A percentile compares a stretch with the other conserved stretches of the same genome.
These are phyloP conservation scores for Glebionis coronaria DNA, from an alignment of 129 eudicot species.

Conservation along the genomic window DNA sequence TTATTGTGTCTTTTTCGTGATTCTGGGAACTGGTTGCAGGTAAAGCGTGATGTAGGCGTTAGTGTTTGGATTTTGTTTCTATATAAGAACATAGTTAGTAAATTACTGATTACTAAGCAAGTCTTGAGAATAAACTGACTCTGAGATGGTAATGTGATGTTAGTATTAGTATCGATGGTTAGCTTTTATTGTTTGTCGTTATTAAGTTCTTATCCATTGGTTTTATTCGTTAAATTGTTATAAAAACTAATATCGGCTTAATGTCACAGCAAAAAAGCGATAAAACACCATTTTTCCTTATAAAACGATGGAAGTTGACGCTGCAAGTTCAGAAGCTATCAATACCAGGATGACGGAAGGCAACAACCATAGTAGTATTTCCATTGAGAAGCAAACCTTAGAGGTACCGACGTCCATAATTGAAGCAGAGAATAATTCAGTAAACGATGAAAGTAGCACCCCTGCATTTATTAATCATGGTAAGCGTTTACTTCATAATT, in stretches of 20 bases:
- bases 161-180: not conserved
- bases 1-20: not conserved
- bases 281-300: constrained; percentile 24
- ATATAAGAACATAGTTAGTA: no score
- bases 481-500: constrained; percentile 10
- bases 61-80: no score
- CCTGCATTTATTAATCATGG: constrained; percentile 62
- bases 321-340: constrained; percentile 29
- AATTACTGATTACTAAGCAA: not conserved
- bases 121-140: not conserved
- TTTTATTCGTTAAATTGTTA: not conserved
- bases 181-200: not conserved
- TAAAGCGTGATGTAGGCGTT: no score
- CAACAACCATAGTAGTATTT: constrained; percentile 26
- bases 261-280: constrained; percentile 24
- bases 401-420: constrained; percentile 25
- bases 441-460: constrained; percentile 30
- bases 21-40: no score
- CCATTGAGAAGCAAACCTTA: constrained; percentile 34
- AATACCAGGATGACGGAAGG: constrained; percentile 44
- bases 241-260: not conserved
- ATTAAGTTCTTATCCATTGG: not conserved
- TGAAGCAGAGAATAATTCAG: constrained; percentile 37
- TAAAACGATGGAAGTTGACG: constrained; percentile 46
- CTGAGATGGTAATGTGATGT: not conserved